phyloP scores from a whole-genome alignment of 2,329 filamentous ascomycete species.

The Emergomyces pasteurianus region DNA sequence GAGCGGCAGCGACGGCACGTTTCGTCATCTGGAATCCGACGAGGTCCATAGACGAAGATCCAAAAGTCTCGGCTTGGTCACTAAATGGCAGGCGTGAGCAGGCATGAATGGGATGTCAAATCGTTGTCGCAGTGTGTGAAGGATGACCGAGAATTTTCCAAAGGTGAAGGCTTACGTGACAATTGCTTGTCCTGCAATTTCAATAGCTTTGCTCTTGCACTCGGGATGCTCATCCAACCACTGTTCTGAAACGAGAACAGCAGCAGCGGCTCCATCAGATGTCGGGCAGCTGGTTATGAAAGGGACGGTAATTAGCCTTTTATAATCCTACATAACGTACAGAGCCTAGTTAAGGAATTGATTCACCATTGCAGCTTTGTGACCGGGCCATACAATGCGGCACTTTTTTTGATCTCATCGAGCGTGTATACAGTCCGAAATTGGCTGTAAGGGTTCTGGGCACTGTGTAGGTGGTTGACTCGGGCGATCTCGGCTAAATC shows the following conservation, averaged over 20 bases:
- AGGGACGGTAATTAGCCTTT: not conserved
- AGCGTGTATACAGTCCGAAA: slow-evolving; percentile 12
- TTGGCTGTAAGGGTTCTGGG: slow-evolving; percentile 14
- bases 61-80: slow-evolving; percentile 9
- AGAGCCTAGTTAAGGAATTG: not conserved
- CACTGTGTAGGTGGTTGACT: slow-evolving; percentile 13
- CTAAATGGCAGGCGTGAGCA: not conserved
- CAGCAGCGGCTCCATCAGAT: slow-evolving; percentile 12
- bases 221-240: slow-evolving; percentile 12
- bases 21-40: slow-evolving; percentile 20
- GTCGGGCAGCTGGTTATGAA: slow-evolving; percentile 9
- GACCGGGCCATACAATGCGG: slow-evolving; percentile 9
- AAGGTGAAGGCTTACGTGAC: slow-evolving; percentile 6
- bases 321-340: not conserved
- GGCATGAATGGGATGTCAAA: not conserved
- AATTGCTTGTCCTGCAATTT: slow-evolving; percentile 14
- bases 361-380: slow-evolving; percentile 10
- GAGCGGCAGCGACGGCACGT: slow-evolving; percentile 13
- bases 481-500: slow-evolving; percentile 14
- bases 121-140: not conserved
- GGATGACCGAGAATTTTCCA: not conserved
- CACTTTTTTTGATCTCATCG: slow-evolving; percentile 11
- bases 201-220: slow-evolving; percentile 9
- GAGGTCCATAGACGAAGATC: slow-evolving; percentile 16
- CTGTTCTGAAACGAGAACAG: slow-evolving; percentile 12